Percentiles rank a stretch among this genome's conserved stretches.
These are phyloP conservation scores for Bombardia bombarda DNA, from an alignment of 495 filamentous ascomycete genomes.

Conservation along the genomic window DNA sequence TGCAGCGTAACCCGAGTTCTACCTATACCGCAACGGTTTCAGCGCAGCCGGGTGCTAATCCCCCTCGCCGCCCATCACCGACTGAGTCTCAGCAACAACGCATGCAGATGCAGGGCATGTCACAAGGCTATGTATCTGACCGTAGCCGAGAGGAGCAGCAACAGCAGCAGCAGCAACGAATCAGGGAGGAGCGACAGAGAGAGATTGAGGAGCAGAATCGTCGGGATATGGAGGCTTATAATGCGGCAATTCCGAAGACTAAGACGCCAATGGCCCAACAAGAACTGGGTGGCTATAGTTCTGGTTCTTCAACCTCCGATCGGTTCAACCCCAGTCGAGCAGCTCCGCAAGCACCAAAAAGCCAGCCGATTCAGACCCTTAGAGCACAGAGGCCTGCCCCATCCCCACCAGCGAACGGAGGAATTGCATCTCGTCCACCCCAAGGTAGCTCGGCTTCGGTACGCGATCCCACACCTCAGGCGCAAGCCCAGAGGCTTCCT, in stretches of 20 bases:
- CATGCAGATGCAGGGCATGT: conserved; percentile 35
- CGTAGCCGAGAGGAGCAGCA: conserved; percentile 44
- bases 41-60: conserved; percentile 16
- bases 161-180: background rate
- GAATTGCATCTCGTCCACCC: conserved; percentile 27
- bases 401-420: conserved; percentile 33
- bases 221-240: conserved; percentile 74
- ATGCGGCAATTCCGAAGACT: conserved; percentile 73
- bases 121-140: conserved; percentile 42
- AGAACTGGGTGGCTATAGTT: conserved; percentile 56
- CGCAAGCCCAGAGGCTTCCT: conserved; percentile 14
- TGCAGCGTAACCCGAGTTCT: conserved; percentile 41
- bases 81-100: conserved; percentile 34
- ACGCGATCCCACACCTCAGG: conserved; percentile 16
- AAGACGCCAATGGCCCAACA: conserved; percentile 76
- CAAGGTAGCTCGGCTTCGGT: conserved; percentile 30
- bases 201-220: conserved; percentile 61
- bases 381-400: conserved; percentile 47
- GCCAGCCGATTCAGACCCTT: conserved; percentile 39
- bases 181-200: conserved; percentile 34
- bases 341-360: conserved; percentile 53
- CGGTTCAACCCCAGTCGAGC: conserved; percentile 79
- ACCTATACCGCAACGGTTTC: conserved; percentile 26
- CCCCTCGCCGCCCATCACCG: conserved; percentile 32
- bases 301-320: conserved; percentile 37